phyloP scores from a whole-genome alignment of 805 yeast genomes.

The Pichia scutulata region DNA sequence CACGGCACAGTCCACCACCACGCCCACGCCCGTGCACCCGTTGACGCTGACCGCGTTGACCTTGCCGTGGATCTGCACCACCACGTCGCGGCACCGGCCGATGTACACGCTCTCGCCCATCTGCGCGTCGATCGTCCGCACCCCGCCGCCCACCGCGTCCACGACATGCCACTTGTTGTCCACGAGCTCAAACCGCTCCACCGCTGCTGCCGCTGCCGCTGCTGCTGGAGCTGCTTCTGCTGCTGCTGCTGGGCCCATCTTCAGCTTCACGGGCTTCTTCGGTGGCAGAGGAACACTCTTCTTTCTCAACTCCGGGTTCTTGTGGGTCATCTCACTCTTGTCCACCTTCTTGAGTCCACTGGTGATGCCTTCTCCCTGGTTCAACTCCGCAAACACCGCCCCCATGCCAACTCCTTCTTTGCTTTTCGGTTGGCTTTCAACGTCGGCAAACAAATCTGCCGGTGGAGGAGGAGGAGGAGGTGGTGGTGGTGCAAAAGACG shows the following conservation, averaged over 20 bases:
- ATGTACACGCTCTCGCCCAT: constrained; percentile 86
- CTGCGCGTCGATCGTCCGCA: constrained; percentile 62
- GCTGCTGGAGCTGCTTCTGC: no score
- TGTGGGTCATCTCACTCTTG: constrained; percentile 88
- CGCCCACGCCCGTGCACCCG: constrained; percentile 62
- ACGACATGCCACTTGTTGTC: constrained; percentile 90
- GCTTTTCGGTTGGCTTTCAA: constrained; percentile 12
- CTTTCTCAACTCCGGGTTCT: constrained; percentile 73
- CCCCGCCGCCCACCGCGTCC: constrained; percentile 54
- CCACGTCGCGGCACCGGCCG: constrained; percentile 66
- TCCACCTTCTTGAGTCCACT: constrained; percentile 87
- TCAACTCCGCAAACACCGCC: constrained; percentile 89
- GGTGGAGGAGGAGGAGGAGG: constrained; percentile 86
- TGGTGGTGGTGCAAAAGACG: constrained; percentile 33
- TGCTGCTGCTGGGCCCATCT: no score
- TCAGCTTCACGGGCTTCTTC: constrained; percentile 60
- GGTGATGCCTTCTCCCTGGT: constrained; percentile 78
- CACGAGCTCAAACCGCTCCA: constrained; percentile 56
- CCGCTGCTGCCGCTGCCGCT: background rate
- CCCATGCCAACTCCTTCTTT: constrained; percentile 43
- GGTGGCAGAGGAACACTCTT: constrained; percentile 68
- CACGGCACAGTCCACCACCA: constrained; percentile 77
- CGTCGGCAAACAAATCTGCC: constrained; percentile 50
- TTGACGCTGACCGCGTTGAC: constrained; percentile 81
- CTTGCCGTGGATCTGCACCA: constrained; percentile 83